Base-by-base conservation (phyloP, 192 early-diverging fungal species). In the Linnemannia schmuckeri region DNA sequence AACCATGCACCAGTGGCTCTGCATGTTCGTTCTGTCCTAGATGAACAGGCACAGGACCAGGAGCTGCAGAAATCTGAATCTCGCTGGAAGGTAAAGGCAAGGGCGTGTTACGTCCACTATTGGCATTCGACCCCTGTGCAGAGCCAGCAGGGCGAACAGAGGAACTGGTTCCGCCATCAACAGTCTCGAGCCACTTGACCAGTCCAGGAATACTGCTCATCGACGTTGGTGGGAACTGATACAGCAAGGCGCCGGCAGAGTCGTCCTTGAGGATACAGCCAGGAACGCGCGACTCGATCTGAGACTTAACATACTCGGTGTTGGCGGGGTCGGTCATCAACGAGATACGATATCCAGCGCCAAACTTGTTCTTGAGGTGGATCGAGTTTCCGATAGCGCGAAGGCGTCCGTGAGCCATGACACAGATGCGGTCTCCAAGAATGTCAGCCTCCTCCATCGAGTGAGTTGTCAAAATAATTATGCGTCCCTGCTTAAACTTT, bases 391-490 rank as follows among this genome's bases (percentile, higher is more conserved):
- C 94, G 2, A 94, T 69, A 33, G 94, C 94, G 4, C 91, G 87
- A 40, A 96, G 69, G 10, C 88, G 82, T 1, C 94, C 94, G 74
- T 94, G 91, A 37, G 93, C 88, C 90, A 96, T 92, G 73, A 96
- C 92, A 49, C 91, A 94, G 70, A 92, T 94, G 12, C 92, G 91
- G 73, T 96, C 93, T 17, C 91, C 91, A 5, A 90, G 68, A 38
- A 91, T 87, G 49, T 91, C 95, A 24, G 95, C 95, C 79, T 96
- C 95, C 71, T 95, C 93, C 95, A 96, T 94, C 12, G 89, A 91
- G 78, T 96, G 95, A 4, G 95, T 96, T 1, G 94, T 95, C 87
- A 94, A 82, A 41, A 95, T 89, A 76, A 96, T 94, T 27, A 95
- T 92, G 63, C 95, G 89, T 41, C 93, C 92, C 61, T 90, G 82